These are phyloP conservation scores for Salmacisia buchloeana DNA, from an alignment of 1,284 basidiomycete genomes.

Conservation along the genomic window DNA sequence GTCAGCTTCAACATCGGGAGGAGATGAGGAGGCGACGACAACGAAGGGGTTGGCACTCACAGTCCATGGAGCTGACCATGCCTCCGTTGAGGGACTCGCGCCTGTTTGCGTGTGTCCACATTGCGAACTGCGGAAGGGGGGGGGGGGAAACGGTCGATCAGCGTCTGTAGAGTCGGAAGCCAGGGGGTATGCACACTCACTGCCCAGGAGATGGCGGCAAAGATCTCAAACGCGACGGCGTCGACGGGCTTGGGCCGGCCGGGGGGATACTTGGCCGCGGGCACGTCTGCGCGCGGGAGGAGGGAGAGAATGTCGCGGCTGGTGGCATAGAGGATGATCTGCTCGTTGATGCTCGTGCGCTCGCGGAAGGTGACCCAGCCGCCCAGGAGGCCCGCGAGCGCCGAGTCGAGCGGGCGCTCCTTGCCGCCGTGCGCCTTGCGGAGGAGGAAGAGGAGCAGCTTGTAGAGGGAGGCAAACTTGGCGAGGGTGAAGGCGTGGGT, in stretches of 20 bases:
- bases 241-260: constrained; percentile 53
- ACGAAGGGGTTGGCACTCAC: constrained; percentile 24
- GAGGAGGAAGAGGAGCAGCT: constrained; percentile 74
- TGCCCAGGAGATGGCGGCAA: constrained; percentile 88
- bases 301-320: constrained; percentile 42
- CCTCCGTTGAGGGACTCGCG: constrained; percentile 86
- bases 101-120: constrained; percentile 86
- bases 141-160: neutral
- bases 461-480: constrained; percentile 91
- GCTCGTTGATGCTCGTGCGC: constrained; percentile 93
- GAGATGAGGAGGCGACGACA: neutral
- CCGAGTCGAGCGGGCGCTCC: constrained; percentile 73
- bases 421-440: constrained; percentile 73
- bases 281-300: constrained; percentile 41
- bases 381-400: constrained; percentile 83
- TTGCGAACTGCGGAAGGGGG: constrained; percentile 57
- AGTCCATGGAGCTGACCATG: constrained; percentile 61
- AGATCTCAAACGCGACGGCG: constrained; percentile 72
- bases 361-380: constrained; percentile 92
- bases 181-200: constrained; percentile 49
- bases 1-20: neutral
- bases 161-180: no score
- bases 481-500: constrained; percentile 82
- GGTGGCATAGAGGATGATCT: constrained; percentile 82
- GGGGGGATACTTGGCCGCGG: constrained; percentile 30